These are phyloP conservation scores for Coprinopsis marcescibilis DNA, from an alignment of 768 basidiomycete species.

Conservation along the genomic window DNA sequence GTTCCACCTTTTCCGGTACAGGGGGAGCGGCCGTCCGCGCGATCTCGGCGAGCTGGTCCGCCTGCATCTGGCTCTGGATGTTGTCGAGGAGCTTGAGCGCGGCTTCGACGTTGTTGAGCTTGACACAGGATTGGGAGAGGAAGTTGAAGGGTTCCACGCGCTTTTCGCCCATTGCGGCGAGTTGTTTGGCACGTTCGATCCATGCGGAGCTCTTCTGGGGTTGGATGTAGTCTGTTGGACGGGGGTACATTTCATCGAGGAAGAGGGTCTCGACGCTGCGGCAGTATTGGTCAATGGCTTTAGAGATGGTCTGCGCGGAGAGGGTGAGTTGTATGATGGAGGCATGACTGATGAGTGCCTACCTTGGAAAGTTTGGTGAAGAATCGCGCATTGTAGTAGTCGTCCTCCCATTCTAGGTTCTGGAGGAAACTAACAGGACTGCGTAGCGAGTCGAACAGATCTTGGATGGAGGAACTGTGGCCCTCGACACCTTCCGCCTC, in stretches of 20 bases:
- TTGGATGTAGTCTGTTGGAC: slow-evolving; percentile 69
- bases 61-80: slow-evolving; percentile 89
- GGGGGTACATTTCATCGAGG: slow-evolving; percentile 92
- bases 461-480: slow-evolving; percentile 95
- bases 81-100: slow-evolving; percentile 88
- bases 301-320: slow-evolving; percentile 69
- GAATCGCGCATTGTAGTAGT: slow-evolving; percentile 83
- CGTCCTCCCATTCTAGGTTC: slow-evolving; percentile 89
- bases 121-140: slow-evolving; percentile 89
- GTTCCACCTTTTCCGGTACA: slow-evolving; percentile 63
- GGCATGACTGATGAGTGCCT: slow-evolving; percentile 1
- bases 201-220: slow-evolving; percentile 85
- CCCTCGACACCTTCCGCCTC: slow-evolving; percentile 74
- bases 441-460: slow-evolving; percentile 90
- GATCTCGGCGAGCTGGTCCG: slow-evolving; percentile 74
- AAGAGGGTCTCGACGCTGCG: slow-evolving; percentile 82
- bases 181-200: slow-evolving; percentile 79
- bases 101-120: slow-evolving; percentile 95
- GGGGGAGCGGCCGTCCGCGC: slow-evolving; percentile 56
- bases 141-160: slow-evolving; percentile 96
- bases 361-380: slow-evolving; percentile 88
- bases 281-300: slow-evolving; percentile 90
- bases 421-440: slow-evolving; percentile 86
- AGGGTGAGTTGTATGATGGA: not conserved
- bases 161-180: slow-evolving; percentile 76